Evolutionary conservation across 2,329 filamentous ascomycete genomes (phyloP).

Genomic region (Fusarium liriodendri): DNA sequence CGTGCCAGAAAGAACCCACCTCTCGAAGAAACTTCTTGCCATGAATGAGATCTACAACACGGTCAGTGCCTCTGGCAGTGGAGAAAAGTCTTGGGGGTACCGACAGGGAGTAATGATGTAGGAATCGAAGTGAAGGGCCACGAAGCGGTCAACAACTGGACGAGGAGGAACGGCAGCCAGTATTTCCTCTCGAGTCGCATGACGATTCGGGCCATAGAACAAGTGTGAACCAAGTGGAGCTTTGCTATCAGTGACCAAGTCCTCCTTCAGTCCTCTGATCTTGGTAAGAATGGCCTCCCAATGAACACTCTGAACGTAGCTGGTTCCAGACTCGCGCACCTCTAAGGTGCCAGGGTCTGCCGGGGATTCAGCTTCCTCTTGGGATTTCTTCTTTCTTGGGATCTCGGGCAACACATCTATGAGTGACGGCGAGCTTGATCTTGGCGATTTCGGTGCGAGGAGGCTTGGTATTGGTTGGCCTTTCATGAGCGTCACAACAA

Average conservation of each 20-base stretch:
- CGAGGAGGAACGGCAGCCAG: slow-evolving; percentile 25
- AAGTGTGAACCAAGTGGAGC: slow-evolving; percentile 19
- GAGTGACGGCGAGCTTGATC: slow-evolving; percentile 11
- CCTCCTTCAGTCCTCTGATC: slow-evolving; percentile 27
- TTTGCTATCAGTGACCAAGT: slow-evolving; percentile 18
- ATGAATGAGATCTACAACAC: slow-evolving; percentile 24
- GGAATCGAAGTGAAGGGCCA: slow-evolving; percentile 27
- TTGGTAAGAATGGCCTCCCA: slow-evolving; percentile 31
- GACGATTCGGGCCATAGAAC: slow-evolving; percentile 26
- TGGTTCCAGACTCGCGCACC: slow-evolving; percentile 20
- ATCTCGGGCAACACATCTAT: slow-evolving; percentile 8
- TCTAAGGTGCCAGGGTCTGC: slow-evolving; percentile 24
- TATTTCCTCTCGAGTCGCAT: slow-evolving; percentile 26
- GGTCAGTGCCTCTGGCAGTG: slow-evolving; percentile 9
- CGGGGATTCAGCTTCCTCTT: slow-evolving; percentile 11
- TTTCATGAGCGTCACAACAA: slow-evolving; percentile 30
- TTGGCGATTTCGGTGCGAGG: slow-evolving; percentile 6
- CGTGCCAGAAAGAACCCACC: slow-evolving; percentile 9
- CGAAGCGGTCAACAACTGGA: slow-evolving; percentile 27
- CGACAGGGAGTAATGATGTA: slow-evolving; percentile 27
- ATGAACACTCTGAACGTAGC: slow-evolving; percentile 28
- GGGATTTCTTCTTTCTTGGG: neutral
- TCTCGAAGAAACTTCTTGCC: slow-evolving; percentile 26
- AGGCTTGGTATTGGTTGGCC: slow-evolving; percentile 13
- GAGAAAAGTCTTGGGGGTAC: slow-evolving; percentile 3